These are phyloP conservation scores for Apophysomyces elegans DNA, from an alignment of 371 early-diverging fungal genomes.

Conservation along the genomic window DNA sequence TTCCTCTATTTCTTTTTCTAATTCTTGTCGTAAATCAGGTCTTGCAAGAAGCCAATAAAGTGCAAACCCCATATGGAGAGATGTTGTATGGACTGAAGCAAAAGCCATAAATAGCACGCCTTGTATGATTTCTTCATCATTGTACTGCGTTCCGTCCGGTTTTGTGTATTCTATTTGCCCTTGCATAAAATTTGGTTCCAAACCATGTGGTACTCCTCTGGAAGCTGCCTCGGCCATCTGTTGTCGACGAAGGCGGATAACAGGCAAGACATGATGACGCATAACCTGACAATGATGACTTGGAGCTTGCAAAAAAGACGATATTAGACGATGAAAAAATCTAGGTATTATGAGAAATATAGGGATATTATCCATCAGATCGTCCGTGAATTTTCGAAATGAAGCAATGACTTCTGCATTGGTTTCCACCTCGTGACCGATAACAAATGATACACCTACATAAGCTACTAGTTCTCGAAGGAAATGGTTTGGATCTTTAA, in stretches of 20 bases:
- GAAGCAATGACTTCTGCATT: conserved; percentile 33
- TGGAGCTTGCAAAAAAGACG: conserved; percentile 28
- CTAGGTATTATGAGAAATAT: conserved; percentile 25
- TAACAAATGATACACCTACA: conserved; percentile 38
- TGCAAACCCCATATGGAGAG: conserved; percentile 29
- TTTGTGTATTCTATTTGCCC: conserved; percentile 26
- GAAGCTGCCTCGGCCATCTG: conserved; percentile 3
- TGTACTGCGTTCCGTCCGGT: conserved; percentile 23
- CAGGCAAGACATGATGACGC: conserved; percentile 27
- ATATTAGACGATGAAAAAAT: conserved; percentile 24
- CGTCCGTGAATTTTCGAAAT: conserved; percentile 39
- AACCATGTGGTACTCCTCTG: conserved; percentile 5
- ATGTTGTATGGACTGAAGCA: conserved; percentile 48
- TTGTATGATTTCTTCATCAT: conserved; percentile 24
- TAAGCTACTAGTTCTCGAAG: conserved; percentile 40
- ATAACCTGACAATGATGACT: conserved; percentile 32
- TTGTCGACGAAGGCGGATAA: conserved; percentile 22
- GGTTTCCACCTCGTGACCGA: conserved; percentile 32
- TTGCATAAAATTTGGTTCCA: conserved; percentile 30
- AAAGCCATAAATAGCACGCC: conserved; percentile 39
- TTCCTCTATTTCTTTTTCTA: conserved; percentile 35
- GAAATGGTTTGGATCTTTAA: conserved; percentile 21
- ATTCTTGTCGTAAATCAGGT: conserved; percentile 30
- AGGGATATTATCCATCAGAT: conserved; percentile 32
- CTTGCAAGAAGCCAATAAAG: conserved; percentile 41